These are phyloP conservation scores for Trichophyton equinum DNA, from an alignment of 2,329 filamentous ascomycete species.

Conservation along the genomic window DNA sequence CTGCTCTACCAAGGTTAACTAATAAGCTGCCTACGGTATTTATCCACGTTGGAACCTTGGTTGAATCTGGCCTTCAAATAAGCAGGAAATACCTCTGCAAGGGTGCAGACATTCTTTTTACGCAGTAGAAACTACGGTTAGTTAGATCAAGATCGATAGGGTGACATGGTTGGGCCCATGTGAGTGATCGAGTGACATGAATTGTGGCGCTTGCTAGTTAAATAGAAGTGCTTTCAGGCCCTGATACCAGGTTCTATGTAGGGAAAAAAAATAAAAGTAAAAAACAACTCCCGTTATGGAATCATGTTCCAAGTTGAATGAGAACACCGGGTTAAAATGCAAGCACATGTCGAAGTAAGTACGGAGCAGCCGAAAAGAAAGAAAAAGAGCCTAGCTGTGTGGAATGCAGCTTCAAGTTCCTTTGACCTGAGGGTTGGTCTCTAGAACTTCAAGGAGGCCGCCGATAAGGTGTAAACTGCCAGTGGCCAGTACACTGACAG, in stretches of 20 bases:
- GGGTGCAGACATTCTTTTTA: not conserved
- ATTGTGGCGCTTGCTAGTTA: not conserved
- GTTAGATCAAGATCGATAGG: not conserved
- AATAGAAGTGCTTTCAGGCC: not conserved
- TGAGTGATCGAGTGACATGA: not conserved
- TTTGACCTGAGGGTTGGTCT: conserved; percentile 19
- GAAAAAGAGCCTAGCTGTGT: too few relatives aligned
- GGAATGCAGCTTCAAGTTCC: not conserved
- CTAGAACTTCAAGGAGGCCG: conserved; percentile 61
- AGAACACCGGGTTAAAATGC: not conserved
- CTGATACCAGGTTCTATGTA: not conserved
- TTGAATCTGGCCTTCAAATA: too few relatives aligned
- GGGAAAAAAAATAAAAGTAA: not conserved
- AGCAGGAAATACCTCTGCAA: not conserved
- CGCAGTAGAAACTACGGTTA: not conserved
- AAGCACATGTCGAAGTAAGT: too few relatives aligned
- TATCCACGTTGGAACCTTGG: too few relatives aligned
- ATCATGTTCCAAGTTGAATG: conserved; percentile 3
- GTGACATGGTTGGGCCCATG: not conserved
- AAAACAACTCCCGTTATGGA: not conserved
- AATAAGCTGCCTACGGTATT: too few relatives aligned
- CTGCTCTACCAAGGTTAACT: too few relatives aligned
- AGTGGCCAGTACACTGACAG: conserved; percentile 57
- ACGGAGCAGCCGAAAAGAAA: too few relatives aligned
- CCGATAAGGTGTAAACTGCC: conserved; percentile 79